Evolutionary conservation across 768 basidiomycete genomes (phyloP).

Genomic region (Hortiboletus flavorubellus): DNA sequence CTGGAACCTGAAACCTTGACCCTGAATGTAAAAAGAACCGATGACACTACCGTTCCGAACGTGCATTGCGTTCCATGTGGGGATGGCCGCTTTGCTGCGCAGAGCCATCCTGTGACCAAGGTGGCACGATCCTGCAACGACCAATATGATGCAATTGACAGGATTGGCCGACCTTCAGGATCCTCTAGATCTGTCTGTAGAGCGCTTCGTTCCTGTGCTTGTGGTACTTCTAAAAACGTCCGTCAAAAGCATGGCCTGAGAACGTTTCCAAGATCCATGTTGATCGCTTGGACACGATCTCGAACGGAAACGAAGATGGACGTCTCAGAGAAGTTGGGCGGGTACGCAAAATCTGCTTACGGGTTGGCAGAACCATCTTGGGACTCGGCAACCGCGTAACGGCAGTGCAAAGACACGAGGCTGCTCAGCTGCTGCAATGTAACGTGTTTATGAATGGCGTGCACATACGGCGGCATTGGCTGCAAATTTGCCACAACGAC

Average conservation of each 20-base stretch:
- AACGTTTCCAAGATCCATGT: constrained; percentile 4
- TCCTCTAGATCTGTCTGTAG: constrained; percentile 11
- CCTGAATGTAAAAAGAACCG: constrained; percentile 13
- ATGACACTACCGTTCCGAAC: neutral
- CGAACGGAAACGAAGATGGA: neutral
- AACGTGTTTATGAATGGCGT: constrained; percentile 15
- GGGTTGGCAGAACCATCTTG: constrained; percentile 5
- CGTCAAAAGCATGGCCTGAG: constrained; percentile 8
- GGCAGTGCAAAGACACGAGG: constrained; percentile 26
- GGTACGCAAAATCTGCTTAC: neutral
- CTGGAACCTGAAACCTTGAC: constrained; percentile 15
- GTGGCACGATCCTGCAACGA: constrained; percentile 18
- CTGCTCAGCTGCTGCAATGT: constrained; percentile 7
- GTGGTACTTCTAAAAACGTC: constrained; percentile 3
- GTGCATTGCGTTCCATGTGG: constrained; percentile 2
- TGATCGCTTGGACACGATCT: constrained; percentile 6
- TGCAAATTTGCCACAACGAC: constrained; percentile 1
- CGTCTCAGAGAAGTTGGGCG: neutral
- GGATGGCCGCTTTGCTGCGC: neutral
- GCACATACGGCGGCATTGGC: constrained; percentile 16
- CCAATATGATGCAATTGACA: constrained; percentile 12
- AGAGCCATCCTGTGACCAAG: constrained; percentile 18
- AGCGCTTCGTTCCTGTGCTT: constrained; percentile 6
- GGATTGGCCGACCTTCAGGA: constrained; percentile 18
- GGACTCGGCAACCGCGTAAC: constrained; percentile 20